phyloP scores from a whole-genome alignment of 345 rosid species.

The Salix dunnii region DNA sequence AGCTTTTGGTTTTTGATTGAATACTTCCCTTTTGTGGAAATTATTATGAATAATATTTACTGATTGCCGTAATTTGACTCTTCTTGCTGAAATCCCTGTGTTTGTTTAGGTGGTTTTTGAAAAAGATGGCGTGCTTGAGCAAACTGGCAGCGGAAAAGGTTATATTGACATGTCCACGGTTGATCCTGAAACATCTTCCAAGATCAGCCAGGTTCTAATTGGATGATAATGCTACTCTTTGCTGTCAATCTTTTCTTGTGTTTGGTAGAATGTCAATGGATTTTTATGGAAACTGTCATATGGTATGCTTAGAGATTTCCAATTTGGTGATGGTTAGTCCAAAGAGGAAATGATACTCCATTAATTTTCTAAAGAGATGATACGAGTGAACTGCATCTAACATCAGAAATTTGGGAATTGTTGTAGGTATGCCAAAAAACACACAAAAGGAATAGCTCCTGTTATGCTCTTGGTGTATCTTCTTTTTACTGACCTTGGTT shows the following conservation, averaged over 20 bases:
- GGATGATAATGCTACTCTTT: not conserved
- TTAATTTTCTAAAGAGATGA: not conserved
- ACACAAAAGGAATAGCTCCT: not conserved
- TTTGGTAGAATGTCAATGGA: no score
- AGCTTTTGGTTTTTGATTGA: not conserved
- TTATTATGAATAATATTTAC: no score
- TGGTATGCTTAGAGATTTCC: no score
- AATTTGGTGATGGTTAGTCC: no score
- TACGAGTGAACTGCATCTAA: not conserved
- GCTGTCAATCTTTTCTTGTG: no score
- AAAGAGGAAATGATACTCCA: no score
- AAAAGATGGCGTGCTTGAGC: slow-evolving; percentile 75
- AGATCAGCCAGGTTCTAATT: slow-evolving; percentile 59
- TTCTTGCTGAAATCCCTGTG: not conserved
- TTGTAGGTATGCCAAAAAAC: not conserved
- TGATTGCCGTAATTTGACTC: no score
- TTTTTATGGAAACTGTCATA: no score
- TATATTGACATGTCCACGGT: slow-evolving; percentile 95
- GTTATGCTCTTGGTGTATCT: not conserved
- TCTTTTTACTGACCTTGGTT: not conserved
- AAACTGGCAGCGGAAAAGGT: slow-evolving; percentile 62
- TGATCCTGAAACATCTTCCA: slow-evolving; percentile 78
- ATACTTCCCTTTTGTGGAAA: not conserved
- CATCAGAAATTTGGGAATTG: not conserved
- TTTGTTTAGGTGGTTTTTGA: slow-evolving; percentile 75